These are phyloP conservation scores for Galerina marginata DNA, from an alignment of 768 basidiomycete genomes.

Conservation along the genomic window DNA sequence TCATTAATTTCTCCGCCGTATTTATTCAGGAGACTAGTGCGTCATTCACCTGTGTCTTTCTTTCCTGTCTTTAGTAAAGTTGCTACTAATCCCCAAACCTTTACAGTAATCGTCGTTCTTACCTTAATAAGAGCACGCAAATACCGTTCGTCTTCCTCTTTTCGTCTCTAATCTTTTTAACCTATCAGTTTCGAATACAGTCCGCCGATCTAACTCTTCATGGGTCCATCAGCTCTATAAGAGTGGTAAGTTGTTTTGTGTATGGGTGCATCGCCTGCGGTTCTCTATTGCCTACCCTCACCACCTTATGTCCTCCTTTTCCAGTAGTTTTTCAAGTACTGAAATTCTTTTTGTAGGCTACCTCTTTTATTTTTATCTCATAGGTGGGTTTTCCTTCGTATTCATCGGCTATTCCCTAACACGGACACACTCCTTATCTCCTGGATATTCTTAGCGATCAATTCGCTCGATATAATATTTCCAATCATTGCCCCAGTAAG, in stretches of 20 bases:
- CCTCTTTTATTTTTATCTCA: not conserved
- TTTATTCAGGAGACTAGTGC: constrained; percentile 14
- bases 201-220: constrained; percentile 5
- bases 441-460: constrained; percentile 4
- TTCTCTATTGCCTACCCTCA: not conserved
- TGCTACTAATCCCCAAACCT: not conserved
- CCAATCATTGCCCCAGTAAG: constrained; percentile 13
- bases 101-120: constrained; percentile 6
- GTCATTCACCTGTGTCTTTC: not conserved
- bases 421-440: not conserved
- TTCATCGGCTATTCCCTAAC: not conserved
- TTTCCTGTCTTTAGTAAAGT: too few species aligned
- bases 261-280: too few species aligned
- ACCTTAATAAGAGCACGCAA: constrained; percentile 4
- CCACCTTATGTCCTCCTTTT: too few species aligned
- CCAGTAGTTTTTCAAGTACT: not conserved
- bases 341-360: not conserved
- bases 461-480: constrained; percentile 12
- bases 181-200: not conserved
- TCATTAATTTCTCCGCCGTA: not conserved
- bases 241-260: constrained; percentile 11
- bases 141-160: not conserved
- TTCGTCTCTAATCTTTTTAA: not conserved
- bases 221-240: constrained; percentile 22
- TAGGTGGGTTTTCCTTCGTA: not conserved